These are phyloP conservation scores for Dentipellis fragilis DNA, from an alignment of 768 basidiomycete genomes.

Conservation along the genomic window DNA sequence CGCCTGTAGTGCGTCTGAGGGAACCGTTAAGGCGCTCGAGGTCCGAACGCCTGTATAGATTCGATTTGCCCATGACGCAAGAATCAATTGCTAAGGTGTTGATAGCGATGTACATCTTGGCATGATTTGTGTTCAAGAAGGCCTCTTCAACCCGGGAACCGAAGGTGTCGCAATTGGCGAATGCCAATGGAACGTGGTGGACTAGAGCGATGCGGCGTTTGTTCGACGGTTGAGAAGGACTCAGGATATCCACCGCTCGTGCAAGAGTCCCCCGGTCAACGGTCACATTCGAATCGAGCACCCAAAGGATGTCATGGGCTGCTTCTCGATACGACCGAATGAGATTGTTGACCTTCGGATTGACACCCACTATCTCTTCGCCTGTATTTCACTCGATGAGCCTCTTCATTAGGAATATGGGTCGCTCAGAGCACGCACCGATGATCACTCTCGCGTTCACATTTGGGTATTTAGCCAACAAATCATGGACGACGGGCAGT, in stretches of 20 bases:
- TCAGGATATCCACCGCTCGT: constrained; percentile 74
- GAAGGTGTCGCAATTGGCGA: constrained; percentile 52
- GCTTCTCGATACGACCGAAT: constrained; percentile 76
- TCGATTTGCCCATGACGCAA: constrained; percentile 95
- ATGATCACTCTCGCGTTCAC: constrained; percentile 67
- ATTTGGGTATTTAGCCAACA: constrained; percentile 69
- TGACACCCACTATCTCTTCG: constrained; percentile 77
- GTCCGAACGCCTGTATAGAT: constrained; percentile 85
- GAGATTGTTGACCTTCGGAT: constrained; percentile 97
- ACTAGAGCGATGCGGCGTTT: constrained; percentile 66
- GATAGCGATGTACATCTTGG: constrained; percentile 96
- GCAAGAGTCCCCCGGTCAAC: constrained; percentile 71
- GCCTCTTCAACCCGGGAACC: constrained; percentile 87
- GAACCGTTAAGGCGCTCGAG: constrained; percentile 66
- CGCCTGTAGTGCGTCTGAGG: constrained; percentile 31
- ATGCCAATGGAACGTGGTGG: constrained; percentile 92
- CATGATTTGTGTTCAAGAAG: constrained; percentile 94
- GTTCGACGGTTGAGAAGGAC: constrained; percentile 21
- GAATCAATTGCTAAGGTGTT: constrained; percentile 84
- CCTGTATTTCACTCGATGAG: constrained; percentile 32
- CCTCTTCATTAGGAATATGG: too few relatives aligned
- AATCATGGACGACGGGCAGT: constrained; percentile 66
- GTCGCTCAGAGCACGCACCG: constrained; percentile 35
- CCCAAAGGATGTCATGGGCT: constrained; percentile 86
- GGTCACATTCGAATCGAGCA: constrained; percentile 91